Percentiles rank a stretch among this genome's conserved stretches.
phyloP scores from a whole-genome alignment of 2,329 filamentous ascomycete species.

The Aspergillus fischeri region DNA sequence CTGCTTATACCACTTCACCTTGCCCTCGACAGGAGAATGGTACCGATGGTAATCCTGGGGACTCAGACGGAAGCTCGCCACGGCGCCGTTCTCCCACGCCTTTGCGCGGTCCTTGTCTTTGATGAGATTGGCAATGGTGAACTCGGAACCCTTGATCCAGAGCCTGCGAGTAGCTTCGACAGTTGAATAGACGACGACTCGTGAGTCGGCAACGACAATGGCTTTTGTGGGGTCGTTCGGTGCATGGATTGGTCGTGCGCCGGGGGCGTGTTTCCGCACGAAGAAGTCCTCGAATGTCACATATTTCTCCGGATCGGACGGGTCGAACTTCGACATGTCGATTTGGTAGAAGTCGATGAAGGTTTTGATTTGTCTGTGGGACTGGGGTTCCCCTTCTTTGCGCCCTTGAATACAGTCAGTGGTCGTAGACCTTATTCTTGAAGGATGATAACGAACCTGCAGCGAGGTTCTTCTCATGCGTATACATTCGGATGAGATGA shows the following conservation, averaged over 20 bases:
- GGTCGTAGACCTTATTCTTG: too few relatives aligned
- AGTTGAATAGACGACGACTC: constrained; percentile 34
- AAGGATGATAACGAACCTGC: constrained; percentile 17
- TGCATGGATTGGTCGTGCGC: constrained; percentile 32
- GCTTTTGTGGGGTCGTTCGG: constrained; percentile 25
- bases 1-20: constrained; percentile 33
- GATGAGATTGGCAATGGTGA: constrained; percentile 40
- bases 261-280: constrained; percentile 29
- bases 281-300: constrained; percentile 40
- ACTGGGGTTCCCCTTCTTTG: constrained; percentile 25
- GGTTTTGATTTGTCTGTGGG: constrained; percentile 31
- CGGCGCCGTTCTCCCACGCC: constrained; percentile 31
- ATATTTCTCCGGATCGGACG: constrained; percentile 33
- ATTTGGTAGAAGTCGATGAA: constrained; percentile 22
- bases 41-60: constrained; percentile 47
- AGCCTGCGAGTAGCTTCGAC: constrained; percentile 31
- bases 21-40: constrained; percentile 42
- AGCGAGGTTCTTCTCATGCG: constrained; percentile 34
- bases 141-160: constrained; percentile 45
- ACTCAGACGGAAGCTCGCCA: constrained; percentile 42
- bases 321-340: constrained; percentile 32
- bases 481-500: constrained; percentile 33
- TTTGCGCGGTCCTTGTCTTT: constrained; percentile 30
- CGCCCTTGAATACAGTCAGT: background rate
- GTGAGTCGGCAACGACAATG: constrained; percentile 34